A percentile compares a stretch with the other conserved stretches of the same genome.
Evolutionary conservation across 2,329 filamentous ascomycete species (phyloP).

Genomic region (Fusarium oligoseptatum): DNA sequence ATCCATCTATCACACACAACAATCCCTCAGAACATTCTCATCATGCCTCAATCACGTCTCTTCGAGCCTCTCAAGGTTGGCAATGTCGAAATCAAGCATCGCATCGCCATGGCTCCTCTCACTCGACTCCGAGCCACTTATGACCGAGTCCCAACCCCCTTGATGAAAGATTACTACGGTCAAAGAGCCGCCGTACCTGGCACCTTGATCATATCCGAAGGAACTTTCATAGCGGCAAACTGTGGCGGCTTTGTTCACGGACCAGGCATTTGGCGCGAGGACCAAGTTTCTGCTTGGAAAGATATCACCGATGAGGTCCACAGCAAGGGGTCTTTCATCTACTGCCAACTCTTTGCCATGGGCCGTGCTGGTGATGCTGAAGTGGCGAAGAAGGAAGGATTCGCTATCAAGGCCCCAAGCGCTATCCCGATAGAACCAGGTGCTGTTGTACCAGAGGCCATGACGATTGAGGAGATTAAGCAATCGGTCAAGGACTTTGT

Average conservation of each 20-base stretch:
- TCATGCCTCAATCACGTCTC: slow-evolving; percentile 47
- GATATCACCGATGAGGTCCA: slow-evolving; percentile 74
- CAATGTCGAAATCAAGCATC: slow-evolving; percentile 55
- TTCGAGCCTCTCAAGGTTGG: slow-evolving; percentile 61
- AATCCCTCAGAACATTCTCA: not conserved
- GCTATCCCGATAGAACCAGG: slow-evolving; percentile 59
- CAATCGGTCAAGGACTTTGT: slow-evolving; percentile 70
- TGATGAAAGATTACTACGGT: slow-evolving; percentile 61
- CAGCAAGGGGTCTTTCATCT: slow-evolving; percentile 70
- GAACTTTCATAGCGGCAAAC: slow-evolving; percentile 57
- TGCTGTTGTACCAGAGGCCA: slow-evolving; percentile 67
- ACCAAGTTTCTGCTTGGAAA: slow-evolving; percentile 72
- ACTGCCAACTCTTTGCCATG: slow-evolving; percentile 71
- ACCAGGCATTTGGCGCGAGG: slow-evolving; percentile 70
- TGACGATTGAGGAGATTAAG: slow-evolving; percentile 75
- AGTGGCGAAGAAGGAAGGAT: slow-evolving; percentile 44
- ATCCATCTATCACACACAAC: not conserved
- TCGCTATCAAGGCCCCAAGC: slow-evolving; percentile 46
- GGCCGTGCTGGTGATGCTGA: slow-evolving; percentile 65
- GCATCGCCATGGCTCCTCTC: slow-evolving; percentile 68
- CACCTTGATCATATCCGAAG: slow-evolving; percentile 59
- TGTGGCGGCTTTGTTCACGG: slow-evolving; percentile 56
- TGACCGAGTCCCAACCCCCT: slow-evolving; percentile 41
- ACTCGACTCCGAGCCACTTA: slow-evolving; percentile 64
- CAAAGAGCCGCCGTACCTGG: slow-evolving; percentile 60